Evolutionary conservation across 192 early-diverging fungal genomes (phyloP), one percentile per base, ranked within the genome.

Genomic region (Podochytrium sp.): DNA sequence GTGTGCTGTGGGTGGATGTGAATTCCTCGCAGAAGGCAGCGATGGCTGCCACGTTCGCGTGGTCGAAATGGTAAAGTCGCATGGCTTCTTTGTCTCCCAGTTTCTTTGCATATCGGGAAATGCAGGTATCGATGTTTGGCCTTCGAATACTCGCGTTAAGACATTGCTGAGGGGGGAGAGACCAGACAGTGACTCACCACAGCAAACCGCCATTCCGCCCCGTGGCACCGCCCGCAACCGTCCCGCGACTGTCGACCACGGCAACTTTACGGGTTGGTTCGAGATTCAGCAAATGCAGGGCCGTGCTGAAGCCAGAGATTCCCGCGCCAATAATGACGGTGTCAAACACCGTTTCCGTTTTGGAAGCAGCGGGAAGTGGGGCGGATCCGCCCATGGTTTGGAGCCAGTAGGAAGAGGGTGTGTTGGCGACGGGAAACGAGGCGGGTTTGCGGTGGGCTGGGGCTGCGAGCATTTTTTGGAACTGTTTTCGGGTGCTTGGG

Each of bases 161-260:
- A n/a, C n/a, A n/a, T n/a, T n/a, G n/a, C n/a, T n/a, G n/a, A n/a
- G n/a, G n/a, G n/a, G n/a, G n/a, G n/a, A n/a, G n/a, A n/a, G n/a
- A n/a, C n/a, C n/a, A n/a, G n/a, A n/a, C n/a, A n/a, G n/a, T n/a
- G 12, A 64, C 75, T 3, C 81, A 75, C 51, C 79, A 70, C 16
- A 81, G 35, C 27, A 80, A 67, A 2, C 82, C 85, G 27, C 87
- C 87, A 57, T 88, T 88, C 16, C 87, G 66, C 14, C 87, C 87
- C 5, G 87, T 88, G 14, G 87, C 87, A n/a, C 87, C 87, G 16
- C 75, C 79, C 27, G 79, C 74, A 1, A 86, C 41, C 14, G 43
- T n/a, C 18, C 73, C 76, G 27, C 87, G 56, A 35, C 81, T 79
- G 10, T 88, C 87, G 14, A 85, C 14, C 0, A 86, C 73, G 14